Conservation (phyloP, 1,139 yeast genomes). For the Nakaseomyces nivariensis region DNA sequence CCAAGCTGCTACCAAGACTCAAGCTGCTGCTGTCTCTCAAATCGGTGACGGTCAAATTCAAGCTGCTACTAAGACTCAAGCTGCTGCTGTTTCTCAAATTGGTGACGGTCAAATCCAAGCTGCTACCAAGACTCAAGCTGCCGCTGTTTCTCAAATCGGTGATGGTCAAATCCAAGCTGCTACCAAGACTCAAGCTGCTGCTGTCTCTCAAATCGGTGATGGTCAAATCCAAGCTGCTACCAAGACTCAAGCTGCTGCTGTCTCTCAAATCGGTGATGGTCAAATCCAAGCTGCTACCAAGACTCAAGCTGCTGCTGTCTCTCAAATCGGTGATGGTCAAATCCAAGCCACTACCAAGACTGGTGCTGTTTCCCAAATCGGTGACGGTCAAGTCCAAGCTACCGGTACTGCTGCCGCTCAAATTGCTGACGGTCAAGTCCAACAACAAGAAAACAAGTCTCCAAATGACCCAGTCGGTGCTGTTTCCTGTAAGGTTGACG, state of each 20-base stretch:
- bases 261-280: conserved; percentile 42
- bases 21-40: conserved; percentile 41
- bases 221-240: conserved; percentile 14
- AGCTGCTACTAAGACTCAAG: conserved; percentile 25
- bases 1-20: conserved; percentile 23
- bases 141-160: conserved; percentile 32
- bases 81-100: conserved; percentile 24
- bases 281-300: conserved; percentile 42
- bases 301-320: conserved; percentile 31
- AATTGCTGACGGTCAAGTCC: conserved; percentile 18
- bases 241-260: conserved; percentile 28
- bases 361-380: conserved; percentile 37
- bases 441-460: conserved; percentile 8
- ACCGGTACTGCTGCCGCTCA: conserved; percentile 27
- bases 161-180: conserved; percentile 53
- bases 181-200: conserved; percentile 31
- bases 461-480: conserved; percentile 31
- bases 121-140: conserved; percentile 39
- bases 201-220: conserved; percentile 3
- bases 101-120: conserved; percentile 26
- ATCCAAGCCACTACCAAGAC: conserved; percentile 21
- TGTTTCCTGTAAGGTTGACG: conserved; percentile 40
- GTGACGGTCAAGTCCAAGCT: conserved; percentile 20
- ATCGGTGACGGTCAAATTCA: conserved; percentile 33
- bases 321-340: conserved; percentile 5